Percentiles rank a stretch among this genome's conserved stretches.
phyloP scores from a whole-genome alignment of 75 land plant genomes.

The Ceratopteris richardii region DNA sequence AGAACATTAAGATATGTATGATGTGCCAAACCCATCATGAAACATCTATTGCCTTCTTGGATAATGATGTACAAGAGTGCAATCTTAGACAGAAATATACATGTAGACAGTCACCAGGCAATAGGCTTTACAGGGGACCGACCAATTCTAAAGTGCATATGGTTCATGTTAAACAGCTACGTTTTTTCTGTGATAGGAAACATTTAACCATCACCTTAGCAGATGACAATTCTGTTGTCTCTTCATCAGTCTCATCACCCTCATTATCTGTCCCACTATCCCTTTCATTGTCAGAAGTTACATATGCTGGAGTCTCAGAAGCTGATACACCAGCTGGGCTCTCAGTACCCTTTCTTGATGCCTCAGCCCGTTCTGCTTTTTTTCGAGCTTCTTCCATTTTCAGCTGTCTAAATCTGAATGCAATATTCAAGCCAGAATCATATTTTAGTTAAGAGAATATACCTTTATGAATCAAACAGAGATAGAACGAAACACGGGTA shows the following conservation, averaged over 20 bases:
- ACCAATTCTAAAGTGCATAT: too few species aligned
- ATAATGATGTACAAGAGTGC: not conserved
- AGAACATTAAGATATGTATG: not conserved
- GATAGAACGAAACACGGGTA: not conserved
- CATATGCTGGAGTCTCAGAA: too few species aligned
- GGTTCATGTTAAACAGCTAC: too few species aligned
- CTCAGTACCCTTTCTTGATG: constrained; percentile 26
- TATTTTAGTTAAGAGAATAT: not conserved
- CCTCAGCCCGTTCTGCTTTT: constrained; percentile 36
- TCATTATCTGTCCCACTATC: constrained; percentile 40
- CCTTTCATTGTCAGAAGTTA: constrained; percentile 38
- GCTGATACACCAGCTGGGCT: constrained; percentile 13
- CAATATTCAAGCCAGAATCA: not conserved
- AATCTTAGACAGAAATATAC: too few species aligned
- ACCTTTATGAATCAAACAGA: not conserved
- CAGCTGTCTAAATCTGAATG: constrained; percentile 60
- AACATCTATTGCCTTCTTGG: not conserved
- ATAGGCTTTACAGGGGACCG: too few species aligned
- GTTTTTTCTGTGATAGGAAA: too few species aligned
- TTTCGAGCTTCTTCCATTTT: constrained; percentile 59
- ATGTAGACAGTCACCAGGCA: too few species aligned
- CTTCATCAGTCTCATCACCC: constrained; percentile 16
- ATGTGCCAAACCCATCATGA: not conserved
- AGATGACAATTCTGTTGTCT: constrained; percentile 15
- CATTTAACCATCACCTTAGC: too few species aligned